Percentiles rank a stretch among this genome's conserved stretches.
Evolutionary conservation across 352 stramenopile genomes (phyloP).

Genomic region (Globisporangium okanoganense): DNA sequence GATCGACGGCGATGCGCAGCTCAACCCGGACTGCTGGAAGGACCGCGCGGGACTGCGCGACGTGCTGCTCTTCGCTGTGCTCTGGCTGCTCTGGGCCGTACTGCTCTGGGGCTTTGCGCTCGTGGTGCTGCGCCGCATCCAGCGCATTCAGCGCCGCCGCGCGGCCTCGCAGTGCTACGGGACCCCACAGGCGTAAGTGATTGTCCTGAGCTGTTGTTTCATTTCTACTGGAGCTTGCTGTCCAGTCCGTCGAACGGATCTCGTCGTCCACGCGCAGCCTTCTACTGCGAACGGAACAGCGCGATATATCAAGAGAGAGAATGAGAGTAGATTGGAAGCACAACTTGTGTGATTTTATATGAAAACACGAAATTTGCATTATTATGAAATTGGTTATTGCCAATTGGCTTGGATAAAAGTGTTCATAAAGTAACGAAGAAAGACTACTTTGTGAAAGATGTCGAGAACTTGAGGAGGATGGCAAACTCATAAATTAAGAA

Average conservation of each 20-base stretch:
- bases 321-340: not conserved
- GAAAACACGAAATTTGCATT: too few relatives aligned
- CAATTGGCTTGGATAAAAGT: too few relatives aligned
- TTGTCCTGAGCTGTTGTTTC: too few relatives aligned
- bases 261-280: not conserved
- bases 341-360: not conserved
- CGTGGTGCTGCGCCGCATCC: constrained; percentile 26
- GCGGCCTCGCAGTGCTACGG: not conserved
- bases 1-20: constrained; percentile 44
- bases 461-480: not conserved
- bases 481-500: constrained; percentile 2
- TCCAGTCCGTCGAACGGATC: too few relatives aligned
- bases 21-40: constrained; percentile 65
- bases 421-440: too few relatives aligned
- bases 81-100: constrained; percentile 74
- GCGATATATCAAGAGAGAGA: not conserved
- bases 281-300: not conserved
- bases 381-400: too few relatives aligned
- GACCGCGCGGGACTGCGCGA: constrained; percentile 58
- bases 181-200: not conserved
- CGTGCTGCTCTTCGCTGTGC: constrained; percentile 68
- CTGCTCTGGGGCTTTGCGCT: constrained; percentile 54
- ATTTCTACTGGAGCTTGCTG: too few relatives aligned
- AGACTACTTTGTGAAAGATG: too few relatives aligned
- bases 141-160: not conserved